These are phyloP conservation scores for Primulina huaijiensis DNA, from an alignment of 257 asterid genomes.

Conservation along the genomic window DNA sequence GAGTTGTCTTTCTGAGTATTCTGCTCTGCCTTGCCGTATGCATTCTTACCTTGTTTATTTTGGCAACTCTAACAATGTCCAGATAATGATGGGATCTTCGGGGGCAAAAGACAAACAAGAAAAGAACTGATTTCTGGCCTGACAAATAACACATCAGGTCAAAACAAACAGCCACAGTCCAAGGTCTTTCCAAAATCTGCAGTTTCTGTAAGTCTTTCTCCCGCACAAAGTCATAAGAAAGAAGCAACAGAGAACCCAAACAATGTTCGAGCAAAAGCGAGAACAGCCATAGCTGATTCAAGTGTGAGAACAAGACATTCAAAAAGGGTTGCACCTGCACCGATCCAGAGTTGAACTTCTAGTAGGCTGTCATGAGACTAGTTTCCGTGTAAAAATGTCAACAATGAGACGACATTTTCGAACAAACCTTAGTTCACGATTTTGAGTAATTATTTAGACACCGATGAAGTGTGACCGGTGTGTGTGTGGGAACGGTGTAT, in stretches of 20 bases:
- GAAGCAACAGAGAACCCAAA: conserved; percentile 28
- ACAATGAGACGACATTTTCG: no score
- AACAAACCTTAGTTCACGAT: no score
- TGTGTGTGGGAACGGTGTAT: no score
- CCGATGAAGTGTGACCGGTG: neutral
- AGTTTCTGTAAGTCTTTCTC: conserved; percentile 31
- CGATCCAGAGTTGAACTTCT: conserved; percentile 12
- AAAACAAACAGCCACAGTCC: conserved; percentile 47
- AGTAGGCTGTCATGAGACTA: conserved; percentile 12
- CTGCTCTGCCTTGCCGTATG: neutral
- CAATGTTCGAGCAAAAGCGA: conserved; percentile 32
- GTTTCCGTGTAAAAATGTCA: neutral
- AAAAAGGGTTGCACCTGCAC: conserved; percentile 22
- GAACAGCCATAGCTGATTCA: conserved; percentile 29
- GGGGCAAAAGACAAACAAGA: conserved; percentile 44
- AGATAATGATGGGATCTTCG: conserved; percentile 66
- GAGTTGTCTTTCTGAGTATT: neutral
- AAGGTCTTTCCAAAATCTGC: conserved; percentile 47
- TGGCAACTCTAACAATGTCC: conserved; percentile 22
- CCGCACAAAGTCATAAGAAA: conserved; percentile 29
- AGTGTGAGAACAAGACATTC: conserved; percentile 24
- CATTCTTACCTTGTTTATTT: neutral
- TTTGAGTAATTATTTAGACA: neutral
- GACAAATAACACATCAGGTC: conserved; percentile 33
- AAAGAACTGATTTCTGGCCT: conserved; percentile 37